phyloP scores from a whole-genome alignment of 1,284 basidiomycete genomes.

The Cutaneotrichosporon dermatis region DNA sequence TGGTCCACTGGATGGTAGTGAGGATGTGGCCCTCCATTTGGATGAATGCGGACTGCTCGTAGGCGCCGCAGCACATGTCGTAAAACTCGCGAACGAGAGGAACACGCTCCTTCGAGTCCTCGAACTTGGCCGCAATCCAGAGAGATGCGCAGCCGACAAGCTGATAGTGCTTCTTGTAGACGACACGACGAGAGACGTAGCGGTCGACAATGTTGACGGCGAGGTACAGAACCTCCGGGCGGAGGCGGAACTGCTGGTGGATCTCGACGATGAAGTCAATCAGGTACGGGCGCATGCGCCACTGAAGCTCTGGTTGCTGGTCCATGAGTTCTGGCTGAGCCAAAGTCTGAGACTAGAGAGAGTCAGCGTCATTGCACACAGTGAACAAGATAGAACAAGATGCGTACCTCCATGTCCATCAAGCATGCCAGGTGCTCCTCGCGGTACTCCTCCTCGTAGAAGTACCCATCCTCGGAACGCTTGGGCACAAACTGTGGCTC shows the following conservation, averaged over 20 bases:
- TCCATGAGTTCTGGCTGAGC: conserved; percentile 92
- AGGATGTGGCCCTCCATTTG: conserved; percentile 96
- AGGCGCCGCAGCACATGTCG: conserved; percentile 89
- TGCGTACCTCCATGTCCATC: conserved; percentile 93
- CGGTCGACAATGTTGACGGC: conserved; percentile 98
- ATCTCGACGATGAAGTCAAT: conserved; percentile 99
- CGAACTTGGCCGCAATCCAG: conserved; percentile 99
- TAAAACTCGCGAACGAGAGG: conserved; percentile 90
- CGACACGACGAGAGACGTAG: conserved; percentile 96
- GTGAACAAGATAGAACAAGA: background rate
- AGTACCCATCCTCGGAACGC: conserved; percentile 45
- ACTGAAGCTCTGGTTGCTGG: conserved; percentile 93
- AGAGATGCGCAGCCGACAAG: conserved; percentile 96
- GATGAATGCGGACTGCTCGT: conserved; percentile 92
- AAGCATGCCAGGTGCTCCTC: conserved; percentile 90
- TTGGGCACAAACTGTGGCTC: conserved; percentile 9
- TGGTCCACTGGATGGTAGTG: conserved; percentile 89
- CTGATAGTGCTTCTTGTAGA: conserved; percentile 99
- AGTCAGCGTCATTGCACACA: conserved; percentile 4
- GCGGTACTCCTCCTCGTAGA: conserved; percentile 84
- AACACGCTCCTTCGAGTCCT: conserved; percentile 97
- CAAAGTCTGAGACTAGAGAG: conserved; percentile 69
- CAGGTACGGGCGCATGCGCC: conserved; percentile 98
- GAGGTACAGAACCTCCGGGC: conserved; percentile 96
- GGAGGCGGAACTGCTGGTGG: conserved; percentile 92